These are phyloP conservation scores for Podospora fimiseda DNA, from an alignment of 495 filamentous ascomycete species.

Conservation along the genomic window DNA sequence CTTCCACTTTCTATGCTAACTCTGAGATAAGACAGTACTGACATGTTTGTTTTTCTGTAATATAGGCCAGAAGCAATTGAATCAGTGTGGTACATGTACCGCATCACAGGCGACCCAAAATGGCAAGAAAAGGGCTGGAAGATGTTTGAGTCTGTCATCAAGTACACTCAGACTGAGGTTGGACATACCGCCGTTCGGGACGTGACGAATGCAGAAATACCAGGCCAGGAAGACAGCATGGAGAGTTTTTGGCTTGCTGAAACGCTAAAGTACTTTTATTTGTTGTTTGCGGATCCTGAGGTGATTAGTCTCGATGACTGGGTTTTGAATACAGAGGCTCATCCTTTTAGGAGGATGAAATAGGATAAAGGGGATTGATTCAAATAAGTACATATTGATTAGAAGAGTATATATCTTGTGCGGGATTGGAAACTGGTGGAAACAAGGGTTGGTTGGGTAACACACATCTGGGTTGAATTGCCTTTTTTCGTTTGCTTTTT, in stretches of 20 bases:
- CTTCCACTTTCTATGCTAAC: too few relatives aligned
- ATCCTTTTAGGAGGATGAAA: constrained; percentile 48
- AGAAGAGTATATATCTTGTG: too few relatives aligned
- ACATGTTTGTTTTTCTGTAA: constrained; percentile 3
- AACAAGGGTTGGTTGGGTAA: too few relatives aligned
- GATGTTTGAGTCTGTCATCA: constrained; percentile 75
- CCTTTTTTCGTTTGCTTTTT: too few relatives aligned
- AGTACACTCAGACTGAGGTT: constrained; percentile 56
- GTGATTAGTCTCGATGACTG: constrained; percentile 78
- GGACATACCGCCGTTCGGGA: constrained; percentile 72
- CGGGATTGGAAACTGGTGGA: too few relatives aligned
- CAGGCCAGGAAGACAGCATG: constrained; percentile 42
- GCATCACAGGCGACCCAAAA: constrained; percentile 69
- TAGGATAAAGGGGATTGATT: too few relatives aligned
- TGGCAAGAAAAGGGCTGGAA: constrained; percentile 88
- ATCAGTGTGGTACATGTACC: constrained; percentile 93
- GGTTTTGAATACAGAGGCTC: constrained; percentile 65
- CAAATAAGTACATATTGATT: too few relatives aligned
- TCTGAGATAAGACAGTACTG: too few relatives aligned
- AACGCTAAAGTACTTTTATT: constrained; percentile 90
- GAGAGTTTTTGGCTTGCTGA: constrained; percentile 68
- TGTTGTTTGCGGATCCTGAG: constrained; percentile 70
- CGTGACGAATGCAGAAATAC: constrained; percentile 36
- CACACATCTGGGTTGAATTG: too few relatives aligned
- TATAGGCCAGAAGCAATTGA: constrained; percentile 85